Evolutionary conservation across 345 rosid genomes (phyloP).

Genomic region (Populus alba): DNA sequence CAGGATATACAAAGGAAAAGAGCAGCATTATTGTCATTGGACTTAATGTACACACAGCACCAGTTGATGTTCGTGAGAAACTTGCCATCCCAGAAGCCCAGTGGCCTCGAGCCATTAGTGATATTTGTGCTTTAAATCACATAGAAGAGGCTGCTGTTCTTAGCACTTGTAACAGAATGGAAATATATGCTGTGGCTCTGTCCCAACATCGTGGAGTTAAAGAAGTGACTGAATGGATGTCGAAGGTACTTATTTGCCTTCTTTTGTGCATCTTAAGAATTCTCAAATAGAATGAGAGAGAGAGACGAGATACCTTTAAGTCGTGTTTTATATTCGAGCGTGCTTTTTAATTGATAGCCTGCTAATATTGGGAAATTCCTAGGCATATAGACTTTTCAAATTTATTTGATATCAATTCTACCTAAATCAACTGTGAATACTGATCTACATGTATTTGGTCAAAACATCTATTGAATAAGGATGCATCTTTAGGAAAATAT

Average conservation of each 20-base stretch:
- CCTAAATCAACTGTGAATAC: neutral
- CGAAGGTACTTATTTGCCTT: constrained; percentile 16
- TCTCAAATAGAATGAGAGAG: neutral
- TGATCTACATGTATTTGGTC: neutral
- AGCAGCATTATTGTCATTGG: constrained; percentile 24
- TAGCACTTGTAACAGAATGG: constrained; percentile 28
- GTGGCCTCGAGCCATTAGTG: constrained; percentile 23
- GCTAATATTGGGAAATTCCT: neutral
- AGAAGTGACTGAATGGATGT: constrained; percentile 35
- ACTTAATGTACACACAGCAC: constrained; percentile 19
- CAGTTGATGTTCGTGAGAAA: constrained; percentile 25
- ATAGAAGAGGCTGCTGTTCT: constrained; percentile 30
- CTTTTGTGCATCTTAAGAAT: neutral
- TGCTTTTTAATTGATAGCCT: neutral
- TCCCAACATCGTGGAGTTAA: constrained; percentile 30
- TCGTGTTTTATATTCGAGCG: neutral
- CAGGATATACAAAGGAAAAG: constrained; percentile 27
- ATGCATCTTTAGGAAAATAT: neutral
- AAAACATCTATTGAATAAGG: neutral
- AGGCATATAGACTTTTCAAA: neutral
- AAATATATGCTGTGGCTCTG: constrained; percentile 25
- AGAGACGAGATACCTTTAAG: neutral
- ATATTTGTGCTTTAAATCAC: constrained; percentile 22
- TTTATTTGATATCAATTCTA: neutral
- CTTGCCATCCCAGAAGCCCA: constrained; percentile 28